Conservation (phyloP, 2,329 filamentous ascomycete species). For the Xylariales sp. region DNA sequence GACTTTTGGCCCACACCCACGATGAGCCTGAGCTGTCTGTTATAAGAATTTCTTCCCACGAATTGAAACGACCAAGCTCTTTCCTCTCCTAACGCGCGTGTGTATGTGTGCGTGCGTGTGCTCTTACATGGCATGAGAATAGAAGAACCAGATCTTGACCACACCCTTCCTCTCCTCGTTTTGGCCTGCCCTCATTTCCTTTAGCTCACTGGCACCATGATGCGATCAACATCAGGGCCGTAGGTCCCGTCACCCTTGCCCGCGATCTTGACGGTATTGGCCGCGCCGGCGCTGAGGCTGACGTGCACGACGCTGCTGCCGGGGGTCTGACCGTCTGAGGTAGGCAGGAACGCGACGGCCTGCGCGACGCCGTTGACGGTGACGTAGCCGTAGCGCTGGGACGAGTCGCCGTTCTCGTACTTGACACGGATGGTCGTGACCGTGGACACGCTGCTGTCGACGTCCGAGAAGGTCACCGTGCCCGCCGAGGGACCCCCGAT, state of each 20-base stretch:
- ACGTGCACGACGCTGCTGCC: constrained; percentile 42
- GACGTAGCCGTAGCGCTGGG: constrained; percentile 48
- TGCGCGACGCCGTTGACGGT: constrained; percentile 50
- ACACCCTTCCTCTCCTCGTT: too few relatives aligned
- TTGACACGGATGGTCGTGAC: constrained; percentile 49
- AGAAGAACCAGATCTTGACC: too few relatives aligned
- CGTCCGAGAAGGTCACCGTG: constrained; percentile 39
- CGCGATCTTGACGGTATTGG: constrained; percentile 45
- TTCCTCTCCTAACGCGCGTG: too few relatives aligned
- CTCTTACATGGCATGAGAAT: too few relatives aligned
- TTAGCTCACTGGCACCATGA: constrained; percentile 43
- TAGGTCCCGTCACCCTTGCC: constrained; percentile 31
- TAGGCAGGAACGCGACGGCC: constrained; percentile 51
- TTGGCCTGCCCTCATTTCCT: too few relatives aligned
- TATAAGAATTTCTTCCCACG: too few relatives aligned
- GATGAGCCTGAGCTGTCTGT: too few relatives aligned
- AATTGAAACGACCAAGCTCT: too few relatives aligned
- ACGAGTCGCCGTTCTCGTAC: constrained; percentile 51
- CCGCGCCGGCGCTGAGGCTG: constrained; percentile 38
- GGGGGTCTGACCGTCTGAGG: constrained; percentile 36
- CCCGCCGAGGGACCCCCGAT: constrained; percentile 45
- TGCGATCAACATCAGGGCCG: constrained; percentile 48
- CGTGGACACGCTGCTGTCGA: constrained; percentile 38
- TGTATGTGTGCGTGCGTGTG: too few relatives aligned
- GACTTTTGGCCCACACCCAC: too few relatives aligned